A percentile compares a stretch with the other conserved stretches of the same genome.
Evolutionary conservation across 768 basidiomycete species (phyloP).

Genomic region (Agaricus subrufescens): DNA sequence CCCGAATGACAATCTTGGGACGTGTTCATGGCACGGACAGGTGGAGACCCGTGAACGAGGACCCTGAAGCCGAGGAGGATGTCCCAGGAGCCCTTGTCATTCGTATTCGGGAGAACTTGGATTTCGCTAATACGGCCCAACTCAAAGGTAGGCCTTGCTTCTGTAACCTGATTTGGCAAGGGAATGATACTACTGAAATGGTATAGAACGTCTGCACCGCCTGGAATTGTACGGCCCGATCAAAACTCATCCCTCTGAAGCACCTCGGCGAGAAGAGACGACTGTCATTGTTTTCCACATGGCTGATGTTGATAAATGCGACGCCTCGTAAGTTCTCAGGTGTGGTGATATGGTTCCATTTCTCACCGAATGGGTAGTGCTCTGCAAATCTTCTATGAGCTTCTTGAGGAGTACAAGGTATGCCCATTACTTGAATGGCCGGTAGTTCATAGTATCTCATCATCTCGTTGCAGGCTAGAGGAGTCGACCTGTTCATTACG

Average conservation of each 20-base stretch:
- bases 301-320: conserved; percentile 85
- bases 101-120: conserved; percentile 83
- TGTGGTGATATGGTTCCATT: conserved; percentile 4
- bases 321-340: conserved; percentile 75
- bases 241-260: conserved; percentile 85
- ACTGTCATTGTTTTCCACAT: conserved; percentile 86
- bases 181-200: neutral
- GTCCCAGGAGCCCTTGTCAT: conserved; percentile 82
- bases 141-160: conserved; percentile 60
- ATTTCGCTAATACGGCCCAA: conserved; percentile 95
- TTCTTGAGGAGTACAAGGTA: conserved; percentile 76
- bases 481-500: conserved; percentile 47
- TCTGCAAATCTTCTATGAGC: conserved; percentile 76
- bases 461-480: conserved; percentile 34
- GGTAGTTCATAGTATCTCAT: neutral
- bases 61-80: conserved; percentile 78
- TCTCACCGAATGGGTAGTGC: conserved; percentile 43
- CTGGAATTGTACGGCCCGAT: conserved; percentile 85
- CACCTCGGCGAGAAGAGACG: conserved; percentile 70
- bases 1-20: conserved; percentile 90
- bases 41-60: conserved; percentile 90
- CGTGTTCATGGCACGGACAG: conserved; percentile 82
- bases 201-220: conserved; percentile 68
- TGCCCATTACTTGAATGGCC: conserved; percentile 8
- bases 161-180: neutral